Evolutionary conservation across 768 basidiomycete species (phyloP).

Genomic region (Symmetrospora coprosmae): DNA sequence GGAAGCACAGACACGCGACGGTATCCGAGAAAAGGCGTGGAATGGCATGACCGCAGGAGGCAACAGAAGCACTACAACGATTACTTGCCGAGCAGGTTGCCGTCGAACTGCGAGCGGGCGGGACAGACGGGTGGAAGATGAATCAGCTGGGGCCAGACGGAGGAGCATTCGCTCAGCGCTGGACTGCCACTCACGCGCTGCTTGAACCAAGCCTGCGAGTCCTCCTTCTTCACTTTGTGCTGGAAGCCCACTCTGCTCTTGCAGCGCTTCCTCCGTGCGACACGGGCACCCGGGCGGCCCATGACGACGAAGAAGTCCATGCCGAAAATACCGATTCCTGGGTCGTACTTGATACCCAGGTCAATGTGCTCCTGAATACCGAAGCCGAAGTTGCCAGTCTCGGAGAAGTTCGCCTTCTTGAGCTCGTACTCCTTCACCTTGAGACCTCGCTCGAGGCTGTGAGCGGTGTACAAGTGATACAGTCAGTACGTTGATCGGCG

Average conservation of each 20-base stretch:
- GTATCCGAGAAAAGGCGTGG: no score
- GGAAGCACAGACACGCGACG: no score
- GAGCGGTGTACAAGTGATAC: not conserved
- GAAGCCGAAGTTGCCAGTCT: constrained; percentile 98
- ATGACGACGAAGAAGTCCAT: constrained; percentile 97
- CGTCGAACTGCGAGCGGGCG: constrained; percentile 31
- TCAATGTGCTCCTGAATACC: constrained; percentile 94
- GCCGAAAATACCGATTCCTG: constrained; percentile 92
- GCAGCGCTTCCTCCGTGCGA: constrained; percentile 78
- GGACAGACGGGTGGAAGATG: not conserved
- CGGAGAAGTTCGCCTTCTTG: constrained; percentile 90
- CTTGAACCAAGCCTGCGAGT: constrained; percentile 91
- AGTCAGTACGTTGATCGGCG: not conserved
- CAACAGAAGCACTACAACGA: no score
- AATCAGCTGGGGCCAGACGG: not conserved
- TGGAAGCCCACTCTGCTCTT: constrained; percentile 69
- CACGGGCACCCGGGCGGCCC: constrained; percentile 85
- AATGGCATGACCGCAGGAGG: no score
- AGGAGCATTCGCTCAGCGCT: no score
- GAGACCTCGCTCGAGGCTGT: constrained; percentile 73
- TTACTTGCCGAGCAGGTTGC: constrained; percentile 26
- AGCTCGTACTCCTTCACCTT: constrained; percentile 99
- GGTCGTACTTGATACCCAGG: constrained; percentile 95
- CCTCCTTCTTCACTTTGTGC: constrained; percentile 89
- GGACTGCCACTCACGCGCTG: constrained; percentile 44